Evolutionary conservation across 768 basidiomycete species (phyloP).

Genomic region (Ephemerocybe angulata): DNA sequence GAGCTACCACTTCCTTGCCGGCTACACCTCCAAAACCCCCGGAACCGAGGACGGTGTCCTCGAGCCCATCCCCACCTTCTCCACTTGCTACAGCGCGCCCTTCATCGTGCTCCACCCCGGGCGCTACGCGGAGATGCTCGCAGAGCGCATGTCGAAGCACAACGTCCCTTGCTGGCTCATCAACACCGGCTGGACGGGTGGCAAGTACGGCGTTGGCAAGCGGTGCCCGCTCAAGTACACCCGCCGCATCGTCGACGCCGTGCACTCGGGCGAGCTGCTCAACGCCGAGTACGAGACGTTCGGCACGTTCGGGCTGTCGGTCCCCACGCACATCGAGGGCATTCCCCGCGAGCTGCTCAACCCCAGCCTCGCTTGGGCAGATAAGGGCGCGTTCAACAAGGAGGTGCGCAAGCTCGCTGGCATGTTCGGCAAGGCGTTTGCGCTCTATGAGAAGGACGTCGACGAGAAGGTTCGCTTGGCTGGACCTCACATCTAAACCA

Average conservation of each 20-base stretch:
- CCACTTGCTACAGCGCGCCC: slow-evolving; percentile 98
- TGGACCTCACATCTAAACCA: slow-evolving; percentile 49
- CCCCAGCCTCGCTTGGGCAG: slow-evolving; percentile 81
- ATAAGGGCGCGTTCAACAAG: slow-evolving; percentile 84
- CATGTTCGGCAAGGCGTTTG: slow-evolving; percentile 96
- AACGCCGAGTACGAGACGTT: slow-evolving; percentile 85
- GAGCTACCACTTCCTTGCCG: slow-evolving; percentile 95
- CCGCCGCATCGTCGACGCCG: slow-evolving; percentile 93
- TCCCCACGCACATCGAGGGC: slow-evolving; percentile 80
- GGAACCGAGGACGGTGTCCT: slow-evolving; percentile 97
- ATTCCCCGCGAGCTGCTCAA: slow-evolving; percentile 91
- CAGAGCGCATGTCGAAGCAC: slow-evolving; percentile 86
- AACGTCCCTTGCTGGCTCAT: slow-evolving; percentile 95
- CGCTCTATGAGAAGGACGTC: slow-evolving; percentile 85
- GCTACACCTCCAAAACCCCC: slow-evolving; percentile 99
- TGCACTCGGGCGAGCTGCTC: slow-evolving; percentile 90
- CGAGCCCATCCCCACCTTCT: slow-evolving; percentile 98
- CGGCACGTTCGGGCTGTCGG: slow-evolving; percentile 74
- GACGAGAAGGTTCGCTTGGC: slow-evolving; percentile 75
- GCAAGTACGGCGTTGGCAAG: slow-evolving; percentile 88
- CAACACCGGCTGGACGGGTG: slow-evolving; percentile 97
- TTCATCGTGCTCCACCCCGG: slow-evolving; percentile 98
- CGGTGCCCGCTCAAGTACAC: slow-evolving; percentile 97
- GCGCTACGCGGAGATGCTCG: slow-evolving; percentile 96
- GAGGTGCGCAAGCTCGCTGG: slow-evolving; percentile 84